Evolutionary conservation across 192 early-diverging fungal genomes (phyloP).

Genomic region (Pilaira anomala): DNA sequence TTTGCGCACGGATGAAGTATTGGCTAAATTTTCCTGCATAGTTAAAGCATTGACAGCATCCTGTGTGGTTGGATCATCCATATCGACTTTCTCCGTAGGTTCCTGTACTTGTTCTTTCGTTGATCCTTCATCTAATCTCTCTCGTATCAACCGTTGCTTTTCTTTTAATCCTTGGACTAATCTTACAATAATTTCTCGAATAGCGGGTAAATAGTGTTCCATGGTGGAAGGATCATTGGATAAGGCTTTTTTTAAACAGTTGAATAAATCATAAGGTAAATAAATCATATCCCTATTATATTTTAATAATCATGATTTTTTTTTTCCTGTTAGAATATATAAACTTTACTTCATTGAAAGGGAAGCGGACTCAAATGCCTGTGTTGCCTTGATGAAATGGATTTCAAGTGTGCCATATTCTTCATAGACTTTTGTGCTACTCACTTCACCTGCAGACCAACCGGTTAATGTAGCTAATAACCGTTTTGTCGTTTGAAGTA

Average conservation of each 20-base stretch:
- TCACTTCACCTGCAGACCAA: conserved; percentile 1
- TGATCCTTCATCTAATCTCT: conserved; percentile 17
- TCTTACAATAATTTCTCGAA: conserved; percentile 49
- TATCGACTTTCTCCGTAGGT: conserved; percentile 16
- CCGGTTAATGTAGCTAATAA: conserved; percentile 3
- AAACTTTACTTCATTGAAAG: conserved; percentile 3
- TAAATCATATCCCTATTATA: conserved; percentile 8
- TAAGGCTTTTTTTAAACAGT: not conserved
- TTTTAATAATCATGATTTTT: too few species aligned
- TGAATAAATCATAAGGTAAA: conserved; percentile 3
- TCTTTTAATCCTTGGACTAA: conserved; percentile 50
- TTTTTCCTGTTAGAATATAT: too few species aligned
- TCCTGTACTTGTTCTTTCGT: not conserved
- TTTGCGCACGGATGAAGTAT: conserved; percentile 29
- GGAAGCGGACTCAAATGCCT: conserved; percentile 4
- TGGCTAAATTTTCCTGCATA: conserved; percentile 25
- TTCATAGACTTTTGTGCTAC: not conserved
- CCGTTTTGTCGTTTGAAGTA: not conserved
- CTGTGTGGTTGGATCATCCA: conserved; percentile 25
- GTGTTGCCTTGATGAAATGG: not conserved
- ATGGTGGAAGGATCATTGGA: conserved; percentile 23
- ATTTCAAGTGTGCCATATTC: not conserved
- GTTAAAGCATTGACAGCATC: conserved; percentile 28
- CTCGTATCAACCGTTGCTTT: conserved; percentile 48
- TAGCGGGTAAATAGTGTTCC: conserved; percentile 49